Percentiles rank a stretch among this genome's conserved stretches.
These are phyloP conservation scores for Hygrocybe coccinea DNA, from an alignment of 768 basidiomycete genomes.

Conservation along the genomic window DNA sequence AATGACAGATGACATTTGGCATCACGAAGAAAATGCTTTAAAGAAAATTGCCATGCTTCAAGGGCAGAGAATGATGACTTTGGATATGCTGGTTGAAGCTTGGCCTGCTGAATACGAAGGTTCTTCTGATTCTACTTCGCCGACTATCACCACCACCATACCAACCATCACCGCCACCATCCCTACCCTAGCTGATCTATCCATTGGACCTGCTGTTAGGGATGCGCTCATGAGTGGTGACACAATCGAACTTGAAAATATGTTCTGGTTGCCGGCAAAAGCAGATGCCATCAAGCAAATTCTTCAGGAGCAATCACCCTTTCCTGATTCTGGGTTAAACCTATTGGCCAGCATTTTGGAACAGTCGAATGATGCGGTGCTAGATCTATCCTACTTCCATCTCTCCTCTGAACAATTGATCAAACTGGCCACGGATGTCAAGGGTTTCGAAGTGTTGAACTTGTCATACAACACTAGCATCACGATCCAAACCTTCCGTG, in stretches of 20 bases:
- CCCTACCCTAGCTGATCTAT: conserved; percentile 25
- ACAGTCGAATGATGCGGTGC: conserved; percentile 7
- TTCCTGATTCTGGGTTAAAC: conserved; percentile 24
- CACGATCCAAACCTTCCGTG: conserved; percentile 18
- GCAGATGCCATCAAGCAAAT: conserved; percentile 14
- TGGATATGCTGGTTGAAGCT: conserved; percentile 4
- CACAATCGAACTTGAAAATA: conserved; percentile 20
- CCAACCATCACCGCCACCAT: conserved; percentile 2
- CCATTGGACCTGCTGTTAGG: conserved; percentile 23
- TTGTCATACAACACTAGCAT: conserved; percentile 26
- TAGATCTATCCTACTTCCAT: conserved; percentile 25
- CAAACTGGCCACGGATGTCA: conserved; percentile 8
- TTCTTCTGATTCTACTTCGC: neutral
- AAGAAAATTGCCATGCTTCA: conserved; percentile 1
- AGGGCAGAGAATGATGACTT: neutral
- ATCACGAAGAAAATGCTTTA: neutral
- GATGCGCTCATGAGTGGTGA: conserved; percentile 21
- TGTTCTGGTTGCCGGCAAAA: conserved; percentile 30
- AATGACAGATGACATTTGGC: neutral
- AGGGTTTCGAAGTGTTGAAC: conserved; percentile 18
- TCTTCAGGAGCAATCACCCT: conserved; percentile 18
- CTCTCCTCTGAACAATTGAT: conserved; percentile 24
- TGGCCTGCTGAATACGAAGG: conserved; percentile 4
- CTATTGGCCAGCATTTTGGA: conserved; percentile 21
- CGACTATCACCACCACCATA: neutral